Evolutionary conservation across 495 filamentous ascomycete genomes (phyloP), one percentile per base, ranked within the genome.

Genomic region (Daldinia caldariorum): DNA sequence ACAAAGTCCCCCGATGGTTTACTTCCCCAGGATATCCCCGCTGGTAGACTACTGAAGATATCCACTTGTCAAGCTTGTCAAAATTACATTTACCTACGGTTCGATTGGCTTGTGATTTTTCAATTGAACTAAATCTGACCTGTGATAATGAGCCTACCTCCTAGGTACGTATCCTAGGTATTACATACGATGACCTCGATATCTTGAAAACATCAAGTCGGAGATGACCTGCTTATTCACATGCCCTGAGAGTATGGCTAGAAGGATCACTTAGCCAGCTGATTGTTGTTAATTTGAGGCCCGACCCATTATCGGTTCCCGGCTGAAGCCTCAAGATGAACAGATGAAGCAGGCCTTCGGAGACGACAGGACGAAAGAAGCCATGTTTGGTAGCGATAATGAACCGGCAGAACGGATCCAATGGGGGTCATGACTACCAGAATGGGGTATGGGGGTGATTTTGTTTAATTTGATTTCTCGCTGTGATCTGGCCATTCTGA

Each of bases 311-410:
- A 20, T 47, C 18, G 43, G 43, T 47, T 47, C 43, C 43, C 43
- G 43, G 43, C 43, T 12, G 49, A 29, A 53, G 49, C 49, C 49
- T 32, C 26, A 14, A 59, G 39, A 63, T 67, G 55, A 61, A 38
- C 47, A 37, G 63, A 67, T 64, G 18, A 58, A 57, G 60, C 7
- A 57, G 63, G 69, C 47, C 59, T 63, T 61, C 69, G 64, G 69
- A 60, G 69, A 71, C 53, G 29, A 54, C 18, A 66, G 45, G 53
- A n/a, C 35, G 68, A 37, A 31, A 58, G 39, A 66, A 59, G 51
- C 26, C 35, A 20, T 61, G 34, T 41, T 35, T 67, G 34, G 64
- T 57, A 61, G 64, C 69, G 69, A 72, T 67, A 72, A 72, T 72
- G 59, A 64, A 57, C 65, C 70, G 70, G 70, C 57, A 54, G 6